Conservation (phyloP, 2,329 filamentous ascomycete genomes). For the Colletotrichum simmondsii region DNA sequence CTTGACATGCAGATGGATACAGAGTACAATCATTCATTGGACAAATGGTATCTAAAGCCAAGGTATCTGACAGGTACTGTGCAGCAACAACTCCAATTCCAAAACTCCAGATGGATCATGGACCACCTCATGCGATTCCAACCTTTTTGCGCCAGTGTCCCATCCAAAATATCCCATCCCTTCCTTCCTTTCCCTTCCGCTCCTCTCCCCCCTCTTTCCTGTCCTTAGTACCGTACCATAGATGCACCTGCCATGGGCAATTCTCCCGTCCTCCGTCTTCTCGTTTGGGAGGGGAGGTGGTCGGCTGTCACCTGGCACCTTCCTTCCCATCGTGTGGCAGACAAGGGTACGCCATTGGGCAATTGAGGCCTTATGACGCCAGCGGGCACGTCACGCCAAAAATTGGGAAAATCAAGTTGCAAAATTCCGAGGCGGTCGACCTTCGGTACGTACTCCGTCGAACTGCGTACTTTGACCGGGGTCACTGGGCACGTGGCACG, state of each 20-base stretch:
- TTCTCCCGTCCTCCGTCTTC: neutral
- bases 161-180: neutral
- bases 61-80: neutral
- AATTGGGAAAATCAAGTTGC: neutral
- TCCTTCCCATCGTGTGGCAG: conserved; percentile 18
- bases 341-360: conserved; percentile 32
- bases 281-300: neutral
- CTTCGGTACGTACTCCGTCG: neutral
- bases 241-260: too few species aligned
- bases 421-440: conserved; percentile 24
- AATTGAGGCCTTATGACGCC: conserved; percentile 35
- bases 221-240: too few species aligned
- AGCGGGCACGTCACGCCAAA: conserved; percentile 35
- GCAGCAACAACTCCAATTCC: neutral
- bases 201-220: neutral
- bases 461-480: neutral
- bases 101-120: neutral
- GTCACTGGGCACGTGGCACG: neutral
- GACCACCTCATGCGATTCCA: neutral
- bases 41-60: too few species aligned
- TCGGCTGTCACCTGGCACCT: neutral
- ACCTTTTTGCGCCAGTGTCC: neutral
- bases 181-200: neutral
- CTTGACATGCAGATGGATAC: neutral
- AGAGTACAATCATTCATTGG: too few species aligned